Evolutionary conservation across 2,329 filamentous ascomycete species (phyloP).

Genomic region (Penicillium freii): DNA sequence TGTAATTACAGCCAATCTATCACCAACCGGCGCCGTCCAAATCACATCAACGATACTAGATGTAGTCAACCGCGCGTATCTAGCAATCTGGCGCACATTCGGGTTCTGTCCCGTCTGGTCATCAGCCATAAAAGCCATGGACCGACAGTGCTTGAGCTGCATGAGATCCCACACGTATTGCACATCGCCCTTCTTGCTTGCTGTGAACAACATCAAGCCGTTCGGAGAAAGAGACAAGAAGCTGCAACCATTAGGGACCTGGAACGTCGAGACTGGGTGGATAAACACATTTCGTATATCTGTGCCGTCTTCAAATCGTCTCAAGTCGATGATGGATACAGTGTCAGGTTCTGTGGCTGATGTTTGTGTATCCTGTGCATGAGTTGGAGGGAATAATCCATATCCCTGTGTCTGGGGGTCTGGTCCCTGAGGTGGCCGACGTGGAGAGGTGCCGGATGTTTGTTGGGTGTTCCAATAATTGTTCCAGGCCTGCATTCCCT

Average conservation of each 20-base stretch:
- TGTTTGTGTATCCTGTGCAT: slow-evolving; percentile 43
- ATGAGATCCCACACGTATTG: slow-evolving; percentile 53
- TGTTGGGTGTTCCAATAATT: slow-evolving; percentile 51
- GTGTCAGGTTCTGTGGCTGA: slow-evolving; percentile 43
- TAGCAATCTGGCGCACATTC: slow-evolving; percentile 75
- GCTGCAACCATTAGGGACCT: slow-evolving; percentile 50
- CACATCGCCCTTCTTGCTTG: slow-evolving; percentile 50
- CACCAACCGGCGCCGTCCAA: slow-evolving; percentile 79
- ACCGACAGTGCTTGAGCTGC: slow-evolving; percentile 46
- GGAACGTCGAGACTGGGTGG: slow-evolving; percentile 46
- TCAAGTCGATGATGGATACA: slow-evolving; percentile 49
- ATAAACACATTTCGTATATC: slow-evolving; percentile 36
- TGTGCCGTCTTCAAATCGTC: slow-evolving; percentile 41
- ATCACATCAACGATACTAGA: slow-evolving; percentile 86
- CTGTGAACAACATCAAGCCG: slow-evolving; percentile 48
- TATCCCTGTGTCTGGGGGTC: slow-evolving; percentile 35
- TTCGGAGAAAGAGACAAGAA: slow-evolving; percentile 50
- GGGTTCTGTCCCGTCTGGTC: slow-evolving; percentile 31
- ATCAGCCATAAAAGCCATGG: slow-evolving; percentile 39
- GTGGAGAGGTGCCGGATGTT: slow-evolving; percentile 26
- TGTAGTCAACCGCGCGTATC: slow-evolving; percentile 87
- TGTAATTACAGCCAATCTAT: slow-evolving; percentile 83
- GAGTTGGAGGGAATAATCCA: slow-evolving; percentile 47
- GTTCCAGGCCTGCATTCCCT: slow-evolving; percentile 51
- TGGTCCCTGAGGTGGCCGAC: slow-evolving; percentile 31